Conservation (phyloP, 2,329 filamentous ascomycete genomes). For the Ceratocystis eucalypticola region DNA sequence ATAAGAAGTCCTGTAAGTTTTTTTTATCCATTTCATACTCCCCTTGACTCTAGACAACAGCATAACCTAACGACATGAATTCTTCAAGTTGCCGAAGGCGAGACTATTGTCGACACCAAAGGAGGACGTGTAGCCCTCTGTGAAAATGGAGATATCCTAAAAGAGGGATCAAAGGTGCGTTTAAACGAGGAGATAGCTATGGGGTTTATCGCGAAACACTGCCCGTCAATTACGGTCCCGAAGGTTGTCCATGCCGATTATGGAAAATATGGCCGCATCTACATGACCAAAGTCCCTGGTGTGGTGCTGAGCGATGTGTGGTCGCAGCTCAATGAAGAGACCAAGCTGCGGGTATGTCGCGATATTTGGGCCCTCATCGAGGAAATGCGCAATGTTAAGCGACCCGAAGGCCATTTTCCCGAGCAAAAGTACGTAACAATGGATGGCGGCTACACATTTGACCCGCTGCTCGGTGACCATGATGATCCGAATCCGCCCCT, state of each 20-base stretch:
- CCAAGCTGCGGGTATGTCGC: conserved; percentile 5
- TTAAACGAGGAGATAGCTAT: conserved; percentile 10
- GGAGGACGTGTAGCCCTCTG: conserved; percentile 1
- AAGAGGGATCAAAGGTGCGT: conserved; percentile 7
- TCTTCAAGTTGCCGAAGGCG: neutral
- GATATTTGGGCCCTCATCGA: conserved; percentile 7
- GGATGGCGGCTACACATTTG: neutral
- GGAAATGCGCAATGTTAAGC: conserved; percentile 3
- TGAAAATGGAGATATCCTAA: neutral
- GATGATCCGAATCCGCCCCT: conserved; percentile 2
- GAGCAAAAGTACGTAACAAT: conserved; percentile 11
- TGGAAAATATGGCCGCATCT: conserved; percentile 4
- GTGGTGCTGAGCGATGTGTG: neutral
- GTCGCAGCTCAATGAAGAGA: neutral
- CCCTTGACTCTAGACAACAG: neutral
- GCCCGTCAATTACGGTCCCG: neutral
- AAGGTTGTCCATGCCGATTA: neutral
- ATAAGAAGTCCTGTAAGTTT: neutral
- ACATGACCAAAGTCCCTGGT: conserved; percentile 8
- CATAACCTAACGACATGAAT: neutral
- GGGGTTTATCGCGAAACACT: conserved; percentile 4
- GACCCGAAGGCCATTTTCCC: conserved; percentile 1
- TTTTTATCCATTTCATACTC: neutral
- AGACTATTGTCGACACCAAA: neutral
- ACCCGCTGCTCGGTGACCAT: conserved; percentile 2